These are phyloP conservation scores for Saccharomycopsis sp. DNA, from an alignment of 805 yeast genomes.

Conservation along the genomic window DNA sequence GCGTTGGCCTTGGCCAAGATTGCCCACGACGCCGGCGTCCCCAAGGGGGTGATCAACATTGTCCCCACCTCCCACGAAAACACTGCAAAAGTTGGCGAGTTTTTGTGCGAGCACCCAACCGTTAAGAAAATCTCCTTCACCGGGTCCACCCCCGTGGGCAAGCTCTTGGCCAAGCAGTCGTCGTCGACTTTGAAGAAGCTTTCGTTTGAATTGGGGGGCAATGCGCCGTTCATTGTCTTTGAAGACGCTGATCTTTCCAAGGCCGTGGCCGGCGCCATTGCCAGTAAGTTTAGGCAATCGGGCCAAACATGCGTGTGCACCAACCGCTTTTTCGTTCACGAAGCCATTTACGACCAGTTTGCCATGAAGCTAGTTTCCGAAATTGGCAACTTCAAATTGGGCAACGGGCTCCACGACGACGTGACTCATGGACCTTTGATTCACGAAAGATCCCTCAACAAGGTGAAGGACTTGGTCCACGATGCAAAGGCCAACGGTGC, in stretches of 20 bases:
- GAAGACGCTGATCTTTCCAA: conserved; percentile 60
- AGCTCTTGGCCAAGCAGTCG: conserved; percentile 53
- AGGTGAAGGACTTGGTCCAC: conserved; percentile 51
- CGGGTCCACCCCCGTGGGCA: conserved; percentile 71
- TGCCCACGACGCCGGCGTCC: conserved; percentile 60
- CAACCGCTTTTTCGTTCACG: conserved; percentile 61
- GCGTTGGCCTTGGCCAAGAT: conserved; percentile 60
- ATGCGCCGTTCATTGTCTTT: conserved; percentile 70
- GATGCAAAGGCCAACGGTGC: conserved; percentile 66
- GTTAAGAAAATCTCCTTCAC: conserved; percentile 67
- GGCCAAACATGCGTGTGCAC: conserved; percentile 84
- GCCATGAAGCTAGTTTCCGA: conserved; percentile 38
- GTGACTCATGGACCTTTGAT: conserved; percentile 73
- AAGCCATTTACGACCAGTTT: conserved; percentile 54
- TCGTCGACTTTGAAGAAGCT: conserved; percentile 57
- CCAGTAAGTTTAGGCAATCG: conserved; percentile 61
- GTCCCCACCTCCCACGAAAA: conserved; percentile 35
- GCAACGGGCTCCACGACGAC: conserved; percentile 50
- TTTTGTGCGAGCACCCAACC: conserved; percentile 45
- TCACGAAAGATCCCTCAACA: conserved; percentile 50
- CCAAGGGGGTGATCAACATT: conserved; percentile 59
- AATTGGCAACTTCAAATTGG: conserved; percentile 41
- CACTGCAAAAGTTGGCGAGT: conserved; percentile 42
- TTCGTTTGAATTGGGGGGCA: conserved; percentile 72
- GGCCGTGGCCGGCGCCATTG: conserved; percentile 60